A percentile compares a stretch with the other conserved stretches of the same genome.
phyloP scores from a whole-genome alignment of 2,329 filamentous ascomycete species.

The Hortaea sp. region DNA sequence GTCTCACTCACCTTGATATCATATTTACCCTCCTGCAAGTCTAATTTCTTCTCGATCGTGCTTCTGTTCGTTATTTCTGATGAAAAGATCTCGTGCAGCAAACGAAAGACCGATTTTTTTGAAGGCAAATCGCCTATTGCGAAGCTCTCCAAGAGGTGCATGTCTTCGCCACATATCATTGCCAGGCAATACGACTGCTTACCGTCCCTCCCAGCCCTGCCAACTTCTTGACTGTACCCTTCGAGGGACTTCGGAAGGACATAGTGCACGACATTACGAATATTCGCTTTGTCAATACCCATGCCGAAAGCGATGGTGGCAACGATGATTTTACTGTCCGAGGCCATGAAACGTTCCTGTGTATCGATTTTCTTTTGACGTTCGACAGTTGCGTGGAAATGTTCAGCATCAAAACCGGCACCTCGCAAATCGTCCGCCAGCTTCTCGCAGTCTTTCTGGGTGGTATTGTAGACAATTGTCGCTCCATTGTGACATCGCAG shows the following conservation, averaged over 20 bases:
- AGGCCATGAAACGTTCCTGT: slow-evolving; percentile 73
- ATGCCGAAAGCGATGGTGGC: slow-evolving; percentile 98
- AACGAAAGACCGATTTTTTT: slow-evolving; percentile 34
- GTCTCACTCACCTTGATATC: slow-evolving; percentile 39
- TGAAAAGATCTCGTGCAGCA: slow-evolving; percentile 45
- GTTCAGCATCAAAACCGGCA: slow-evolving; percentile 66
- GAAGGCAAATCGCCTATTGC: slow-evolving; percentile 51
- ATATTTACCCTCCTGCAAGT: slow-evolving; percentile 37
- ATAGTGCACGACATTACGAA: slow-evolving; percentile 92
- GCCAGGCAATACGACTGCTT: slow-evolving; percentile 53
- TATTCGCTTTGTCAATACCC: slow-evolving; percentile 96
- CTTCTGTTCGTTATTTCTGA: slow-evolving; percentile 1
- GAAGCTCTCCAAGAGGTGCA: slow-evolving; percentile 50
- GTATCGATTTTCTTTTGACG: slow-evolving; percentile 45
- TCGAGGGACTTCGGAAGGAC: slow-evolving; percentile 88
- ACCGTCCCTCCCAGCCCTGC: slow-evolving; percentile 85
- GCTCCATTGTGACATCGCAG: slow-evolving; percentile 43
- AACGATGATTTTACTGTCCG: slow-evolving; percentile 76
- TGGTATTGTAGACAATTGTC: slow-evolving; percentile 52
- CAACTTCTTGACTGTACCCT: slow-evolving; percentile 97
- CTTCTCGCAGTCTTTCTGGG: slow-evolving; percentile 49
- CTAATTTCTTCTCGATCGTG: slow-evolving; percentile 37
- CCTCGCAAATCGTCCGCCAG: slow-evolving; percentile 75
- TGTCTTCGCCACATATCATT: slow-evolving; percentile 48
- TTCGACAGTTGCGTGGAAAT: slow-evolving; percentile 64